Evolutionary conservation across 768 basidiomycete genomes (phyloP).

Genomic region (Nevesoporus exiguus): DNA sequence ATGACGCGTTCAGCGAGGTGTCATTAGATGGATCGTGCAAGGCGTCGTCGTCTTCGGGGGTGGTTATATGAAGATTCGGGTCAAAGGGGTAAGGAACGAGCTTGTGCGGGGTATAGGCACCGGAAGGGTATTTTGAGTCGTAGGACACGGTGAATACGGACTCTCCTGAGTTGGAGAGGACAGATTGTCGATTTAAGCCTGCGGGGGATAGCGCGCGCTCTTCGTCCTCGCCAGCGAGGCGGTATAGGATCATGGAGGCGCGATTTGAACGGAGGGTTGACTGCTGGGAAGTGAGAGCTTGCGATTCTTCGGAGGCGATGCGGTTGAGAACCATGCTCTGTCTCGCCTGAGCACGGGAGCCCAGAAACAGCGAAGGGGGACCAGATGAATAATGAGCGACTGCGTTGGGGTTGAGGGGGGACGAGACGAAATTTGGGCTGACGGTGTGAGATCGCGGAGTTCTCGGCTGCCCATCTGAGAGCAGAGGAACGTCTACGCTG

Average conservation of each 20-base stretch:
- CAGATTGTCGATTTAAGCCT: constrained; percentile 36
- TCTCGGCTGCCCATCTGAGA: constrained; percentile 14
- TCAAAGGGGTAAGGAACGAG: constrained; percentile 72
- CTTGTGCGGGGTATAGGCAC: constrained; percentile 27
- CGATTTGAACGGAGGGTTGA: constrained; percentile 28
- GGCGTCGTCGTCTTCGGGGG: constrained; percentile 69
- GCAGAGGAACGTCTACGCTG: constrained; percentile 32
- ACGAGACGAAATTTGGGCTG: constrained; percentile 40
- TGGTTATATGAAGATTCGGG: constrained; percentile 54
- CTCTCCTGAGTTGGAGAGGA: constrained; percentile 52
- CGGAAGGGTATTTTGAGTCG: constrained; percentile 65
- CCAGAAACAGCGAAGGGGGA: constrained; percentile 17
- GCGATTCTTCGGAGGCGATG: constrained; percentile 43
- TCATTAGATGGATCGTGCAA: constrained; percentile 59
- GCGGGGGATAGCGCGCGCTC: constrained; percentile 36
- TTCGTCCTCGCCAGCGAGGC: constrained; percentile 42
- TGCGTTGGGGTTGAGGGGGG: constrained; percentile 49
- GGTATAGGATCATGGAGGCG: constrained; percentile 68
- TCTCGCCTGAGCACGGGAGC: constrained; percentile 39
- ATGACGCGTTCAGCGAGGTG: constrained; percentile 23
- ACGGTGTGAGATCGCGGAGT: constrained; percentile 27
- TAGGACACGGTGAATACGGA: constrained; percentile 46
- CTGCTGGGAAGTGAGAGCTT: constrained; percentile 34
- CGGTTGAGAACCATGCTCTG: constrained; percentile 42
- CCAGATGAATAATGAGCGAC: constrained; percentile 10